These are phyloP conservation scores for Phytophthora ohioensis DNA, from an alignment of 352 stramenopile species.

Conservation along the genomic window DNA sequence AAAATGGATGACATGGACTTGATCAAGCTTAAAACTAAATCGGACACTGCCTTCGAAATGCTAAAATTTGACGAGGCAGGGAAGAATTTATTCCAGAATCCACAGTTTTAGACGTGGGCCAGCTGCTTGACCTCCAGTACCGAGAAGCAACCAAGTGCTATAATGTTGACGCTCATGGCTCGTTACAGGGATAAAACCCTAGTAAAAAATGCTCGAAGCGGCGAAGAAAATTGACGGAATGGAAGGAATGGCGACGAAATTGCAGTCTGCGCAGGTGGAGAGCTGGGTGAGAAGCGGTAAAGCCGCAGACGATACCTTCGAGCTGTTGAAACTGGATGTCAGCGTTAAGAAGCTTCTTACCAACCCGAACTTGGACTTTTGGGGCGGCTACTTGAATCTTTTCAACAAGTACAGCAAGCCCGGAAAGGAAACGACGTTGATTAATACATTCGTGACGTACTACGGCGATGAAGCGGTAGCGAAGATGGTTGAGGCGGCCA, in stretches of 20 bases:
- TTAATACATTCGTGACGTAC: background rate
- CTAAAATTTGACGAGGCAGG: background rate
- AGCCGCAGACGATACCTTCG: background rate
- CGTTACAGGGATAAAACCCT: background rate
- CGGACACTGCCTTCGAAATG: background rate
- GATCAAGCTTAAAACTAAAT: background rate
- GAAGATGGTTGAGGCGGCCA: conserved; percentile 13
- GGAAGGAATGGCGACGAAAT: background rate
- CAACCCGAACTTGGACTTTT: conserved; percentile 3
- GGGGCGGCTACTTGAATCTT: conserved; percentile 1
- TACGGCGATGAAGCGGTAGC: conserved; percentile 7
- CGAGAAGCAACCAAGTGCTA: background rate
- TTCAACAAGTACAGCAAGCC: conserved; percentile 1
- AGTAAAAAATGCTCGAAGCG: background rate
- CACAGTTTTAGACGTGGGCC: background rate
- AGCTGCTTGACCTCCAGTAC: background rate
- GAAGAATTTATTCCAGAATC: background rate
- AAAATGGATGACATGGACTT: background rate
- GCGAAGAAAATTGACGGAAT: background rate
- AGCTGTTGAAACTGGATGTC: background rate
- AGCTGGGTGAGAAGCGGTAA: background rate
- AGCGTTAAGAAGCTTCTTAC: background rate
- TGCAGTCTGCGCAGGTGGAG: background rate
- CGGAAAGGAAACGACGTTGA: background rate
- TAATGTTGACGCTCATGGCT: background rate